Evolutionary conservation across 495 filamentous ascomycete genomes (phyloP).

Genomic region (Penicillium lagena): DNA sequence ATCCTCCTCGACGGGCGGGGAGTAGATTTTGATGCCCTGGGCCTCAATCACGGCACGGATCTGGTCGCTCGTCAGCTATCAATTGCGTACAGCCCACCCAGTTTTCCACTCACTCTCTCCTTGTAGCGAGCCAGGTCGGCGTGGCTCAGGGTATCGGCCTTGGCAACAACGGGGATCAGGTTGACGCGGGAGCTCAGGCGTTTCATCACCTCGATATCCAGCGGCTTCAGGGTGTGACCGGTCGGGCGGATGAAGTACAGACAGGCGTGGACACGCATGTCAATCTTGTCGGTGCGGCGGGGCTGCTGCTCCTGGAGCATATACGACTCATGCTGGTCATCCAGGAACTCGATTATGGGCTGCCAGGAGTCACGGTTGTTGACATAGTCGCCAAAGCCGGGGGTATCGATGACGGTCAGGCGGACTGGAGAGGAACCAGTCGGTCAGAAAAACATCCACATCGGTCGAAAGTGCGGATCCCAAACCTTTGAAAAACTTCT

Average conservation of each 20-base stretch:
- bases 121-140: constrained; percentile 88
- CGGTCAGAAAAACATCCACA: constrained; percentile 8
- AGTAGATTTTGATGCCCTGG: constrained; percentile 99
- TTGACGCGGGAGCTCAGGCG: constrained; percentile 94
- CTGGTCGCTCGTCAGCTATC: constrained; percentile 34
- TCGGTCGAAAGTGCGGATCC: not conserved
- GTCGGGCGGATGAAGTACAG: constrained; percentile 98
- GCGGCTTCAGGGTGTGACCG: constrained; percentile 94
- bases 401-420: constrained; percentile 96
- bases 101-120: constrained; percentile 59
- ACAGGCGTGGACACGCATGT: constrained; percentile 96
- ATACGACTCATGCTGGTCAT: constrained; percentile 99
- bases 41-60: constrained; percentile 93
- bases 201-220: constrained; percentile 99
- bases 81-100: not conserved
- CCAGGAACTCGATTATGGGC: constrained; percentile 98
- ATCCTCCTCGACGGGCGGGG: constrained; percentile 94
- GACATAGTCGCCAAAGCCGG: constrained; percentile 98
- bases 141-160: constrained; percentile 95
- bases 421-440: constrained; percentile 57
- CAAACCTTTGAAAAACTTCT: constrained; percentile 99
- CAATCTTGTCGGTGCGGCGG: constrained; percentile 94
- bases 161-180: constrained; percentile 95
- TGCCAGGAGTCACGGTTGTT: constrained; percentile 99
- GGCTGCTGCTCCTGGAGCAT: constrained; percentile 99